Conservation (phyloP, 805 yeast genomes). For the Ogataea polymorpha region DNA sequence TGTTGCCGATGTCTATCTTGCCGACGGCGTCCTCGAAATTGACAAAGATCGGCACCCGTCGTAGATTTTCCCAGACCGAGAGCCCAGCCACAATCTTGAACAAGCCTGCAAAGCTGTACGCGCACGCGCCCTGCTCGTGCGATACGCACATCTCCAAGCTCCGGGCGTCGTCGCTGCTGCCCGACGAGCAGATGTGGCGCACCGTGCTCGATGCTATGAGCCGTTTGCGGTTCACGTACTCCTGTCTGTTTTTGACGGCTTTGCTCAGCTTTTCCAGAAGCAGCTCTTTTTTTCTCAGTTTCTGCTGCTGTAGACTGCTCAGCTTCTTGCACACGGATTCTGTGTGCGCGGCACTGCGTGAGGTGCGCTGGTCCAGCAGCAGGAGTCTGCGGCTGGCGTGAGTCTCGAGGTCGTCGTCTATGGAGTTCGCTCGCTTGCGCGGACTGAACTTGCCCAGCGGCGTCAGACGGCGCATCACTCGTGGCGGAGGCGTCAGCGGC, state of each 20-base stretch:
- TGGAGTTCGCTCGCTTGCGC: slow-evolving; percentile 13
- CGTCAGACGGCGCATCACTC: slow-evolving; percentile 22
- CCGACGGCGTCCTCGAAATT: slow-evolving; percentile 11
- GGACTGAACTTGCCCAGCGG: slow-evolving; percentile 24
- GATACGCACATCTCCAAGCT: not conserved
- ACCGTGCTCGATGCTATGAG: slow-evolving; percentile 18
- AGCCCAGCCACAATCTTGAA: slow-evolving; percentile 2
- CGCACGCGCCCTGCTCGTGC: not conserved
- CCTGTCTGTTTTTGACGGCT: slow-evolving; percentile 18
- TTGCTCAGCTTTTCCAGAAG: slow-evolving; percentile 14
- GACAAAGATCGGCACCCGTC: slow-evolving; percentile 8
- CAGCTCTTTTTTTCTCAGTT: slow-evolving; percentile 6
- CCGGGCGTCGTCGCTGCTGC: not conserved
- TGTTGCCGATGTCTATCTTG: slow-evolving; percentile 9
- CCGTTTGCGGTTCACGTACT: slow-evolving; percentile 18
- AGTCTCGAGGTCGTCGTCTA: slow-evolving; percentile 17
- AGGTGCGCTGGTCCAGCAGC: slow-evolving; percentile 12
- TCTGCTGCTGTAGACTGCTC: slow-evolving; percentile 4
- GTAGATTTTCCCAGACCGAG: slow-evolving; percentile 12
- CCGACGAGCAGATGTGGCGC: slow-evolving; percentile 13
- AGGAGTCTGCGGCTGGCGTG: slow-evolving; percentile 19
- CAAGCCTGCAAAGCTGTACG: slow-evolving; percentile 3
- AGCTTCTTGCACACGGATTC: slow-evolving; percentile 10
- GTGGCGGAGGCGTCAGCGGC: slow-evolving; percentile 26
- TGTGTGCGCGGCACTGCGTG: slow-evolving; percentile 10